These are phyloP conservation scores for Umbelopsis isabellina DNA, from an alignment of 192 early-diverging fungal genomes.

Conservation along the genomic window DNA sequence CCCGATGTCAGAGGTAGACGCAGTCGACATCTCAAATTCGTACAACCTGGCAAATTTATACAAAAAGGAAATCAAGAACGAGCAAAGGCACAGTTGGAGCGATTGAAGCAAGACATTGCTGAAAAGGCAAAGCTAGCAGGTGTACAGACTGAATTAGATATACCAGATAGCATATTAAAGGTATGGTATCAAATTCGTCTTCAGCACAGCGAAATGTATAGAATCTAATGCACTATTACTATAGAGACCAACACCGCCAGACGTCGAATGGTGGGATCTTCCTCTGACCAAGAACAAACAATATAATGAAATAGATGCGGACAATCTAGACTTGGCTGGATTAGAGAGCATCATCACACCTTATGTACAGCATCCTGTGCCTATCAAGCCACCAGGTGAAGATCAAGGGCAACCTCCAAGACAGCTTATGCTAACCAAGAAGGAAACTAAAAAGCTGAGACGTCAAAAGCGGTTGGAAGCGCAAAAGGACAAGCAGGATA, in stretches of 20 bases:
- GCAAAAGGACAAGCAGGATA: constrained; percentile 93
- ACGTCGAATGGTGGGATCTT: constrained; percentile 98
- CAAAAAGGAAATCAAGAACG: constrained; percentile 83
- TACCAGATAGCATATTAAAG: constrained; percentile 67
- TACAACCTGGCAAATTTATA: constrained; percentile 80
- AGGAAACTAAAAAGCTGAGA: constrained; percentile 92
- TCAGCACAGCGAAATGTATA: not conserved
- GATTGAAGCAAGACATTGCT: constrained; percentile 73
- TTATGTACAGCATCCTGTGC: constrained; percentile 87
- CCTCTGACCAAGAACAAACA: constrained; percentile 71
- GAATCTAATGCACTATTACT: not conserved
- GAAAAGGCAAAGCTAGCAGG: constrained; percentile 73
- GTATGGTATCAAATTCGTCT: constrained; percentile 36
- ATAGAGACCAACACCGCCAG: constrained; percentile 72
- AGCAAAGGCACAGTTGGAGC: constrained; percentile 71
- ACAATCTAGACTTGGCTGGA: constrained; percentile 44
- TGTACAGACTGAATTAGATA: constrained; percentile 73
- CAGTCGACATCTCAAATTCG: constrained; percentile 73
- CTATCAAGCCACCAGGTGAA: constrained; percentile 78
- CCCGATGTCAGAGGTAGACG: constrained; percentile 45
- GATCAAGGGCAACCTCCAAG: constrained; percentile 51
- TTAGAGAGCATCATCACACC: constrained; percentile 64
- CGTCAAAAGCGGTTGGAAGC: constrained; percentile 83
- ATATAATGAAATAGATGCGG: constrained; percentile 64
- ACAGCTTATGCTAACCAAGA: constrained; percentile 82